Evolutionary conservation across 257 asterid genomes (phyloP).

Genomic region (Solanum tarijense): DNA sequence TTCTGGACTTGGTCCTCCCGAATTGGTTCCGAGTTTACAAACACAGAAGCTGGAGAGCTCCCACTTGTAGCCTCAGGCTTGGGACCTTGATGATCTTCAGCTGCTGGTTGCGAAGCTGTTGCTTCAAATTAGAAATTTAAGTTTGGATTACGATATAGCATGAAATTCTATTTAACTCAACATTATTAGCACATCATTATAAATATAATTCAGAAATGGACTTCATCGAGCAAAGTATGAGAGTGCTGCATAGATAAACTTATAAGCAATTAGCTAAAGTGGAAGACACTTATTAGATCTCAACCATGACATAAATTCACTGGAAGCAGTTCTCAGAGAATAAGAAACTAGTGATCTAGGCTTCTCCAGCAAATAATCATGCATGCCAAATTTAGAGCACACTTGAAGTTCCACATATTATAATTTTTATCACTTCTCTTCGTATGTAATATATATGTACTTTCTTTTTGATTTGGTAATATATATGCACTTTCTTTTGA

Average conservation of each 20-base stretch:
- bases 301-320: not conserved
- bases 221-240: not conserved
- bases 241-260: not conserved
- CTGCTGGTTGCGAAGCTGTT: constrained; percentile 36
- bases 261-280: not conserved
- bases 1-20: constrained; percentile 93
- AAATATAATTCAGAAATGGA: not conserved
- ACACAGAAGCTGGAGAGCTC: constrained; percentile 62
- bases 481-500: not conserved
- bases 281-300: not conserved
- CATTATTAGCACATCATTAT: not conserved
- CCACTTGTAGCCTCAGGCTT: constrained; percentile 42
- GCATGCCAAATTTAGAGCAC: not conserved
- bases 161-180: not conserved
- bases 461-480: no score
- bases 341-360: not conserved
- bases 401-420: not conserved
- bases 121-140: constrained; percentile 9
- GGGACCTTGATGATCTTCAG: constrained; percentile 23
- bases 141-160: not conserved
- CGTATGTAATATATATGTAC: not conserved
- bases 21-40: constrained; percentile 89
- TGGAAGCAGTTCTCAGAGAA: not conserved
- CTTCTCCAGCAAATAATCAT: no score
- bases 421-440: not conserved